These are phyloP conservation scores for Collybia sp. DNA, from an alignment of 768 basidiomycete species.

Conservation along the genomic window DNA sequence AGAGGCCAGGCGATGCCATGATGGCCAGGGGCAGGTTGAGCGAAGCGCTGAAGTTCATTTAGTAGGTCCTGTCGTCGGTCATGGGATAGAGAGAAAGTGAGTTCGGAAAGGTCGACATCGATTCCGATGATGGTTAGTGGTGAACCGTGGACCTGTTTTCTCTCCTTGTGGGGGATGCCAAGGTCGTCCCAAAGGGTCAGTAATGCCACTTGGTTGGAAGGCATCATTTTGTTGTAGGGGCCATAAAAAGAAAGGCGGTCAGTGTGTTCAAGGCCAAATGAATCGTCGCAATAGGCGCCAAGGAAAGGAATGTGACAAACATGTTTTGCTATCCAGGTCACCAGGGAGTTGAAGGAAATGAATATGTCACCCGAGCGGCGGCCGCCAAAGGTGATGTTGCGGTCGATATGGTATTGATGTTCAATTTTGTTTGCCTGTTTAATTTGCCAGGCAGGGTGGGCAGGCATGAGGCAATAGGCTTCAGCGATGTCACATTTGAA, in stretches of 20 bases:
- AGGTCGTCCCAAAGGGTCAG: conserved; percentile 34
- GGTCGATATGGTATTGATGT: conserved; percentile 15
- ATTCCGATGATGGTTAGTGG: conserved; percentile 34
- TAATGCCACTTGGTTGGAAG: conserved; percentile 23
- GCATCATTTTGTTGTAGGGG: conserved; percentile 20
- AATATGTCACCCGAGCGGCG: conserved; percentile 15
- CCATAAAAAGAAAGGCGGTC: conserved; percentile 17
- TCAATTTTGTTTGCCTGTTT: conserved; percentile 28
- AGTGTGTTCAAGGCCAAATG: conserved; percentile 15
- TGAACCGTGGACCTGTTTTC: conserved; percentile 31
- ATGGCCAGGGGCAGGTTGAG: neutral
- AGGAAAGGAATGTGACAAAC: conserved; percentile 13
- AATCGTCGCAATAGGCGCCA: conserved; percentile 29
- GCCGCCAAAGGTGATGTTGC: conserved; percentile 18
- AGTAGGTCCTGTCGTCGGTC: conserved; percentile 5
- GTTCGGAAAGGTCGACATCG: conserved; percentile 22
- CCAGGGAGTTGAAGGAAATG: conserved; percentile 22
- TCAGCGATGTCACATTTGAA: conserved; percentile 33
- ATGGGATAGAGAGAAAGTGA: conserved; percentile 20
- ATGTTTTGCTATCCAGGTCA: conserved; percentile 30
- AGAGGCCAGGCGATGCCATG: neutral
- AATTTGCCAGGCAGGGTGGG: conserved; percentile 36
- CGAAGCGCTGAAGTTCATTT: neutral
- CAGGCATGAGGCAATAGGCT: conserved; percentile 29
- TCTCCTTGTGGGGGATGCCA: conserved; percentile 30